These are phyloP conservation scores for Penicillium coprophilum DNA, from an alignment of 495 filamentous ascomycete species.

Conservation along the genomic window DNA sequence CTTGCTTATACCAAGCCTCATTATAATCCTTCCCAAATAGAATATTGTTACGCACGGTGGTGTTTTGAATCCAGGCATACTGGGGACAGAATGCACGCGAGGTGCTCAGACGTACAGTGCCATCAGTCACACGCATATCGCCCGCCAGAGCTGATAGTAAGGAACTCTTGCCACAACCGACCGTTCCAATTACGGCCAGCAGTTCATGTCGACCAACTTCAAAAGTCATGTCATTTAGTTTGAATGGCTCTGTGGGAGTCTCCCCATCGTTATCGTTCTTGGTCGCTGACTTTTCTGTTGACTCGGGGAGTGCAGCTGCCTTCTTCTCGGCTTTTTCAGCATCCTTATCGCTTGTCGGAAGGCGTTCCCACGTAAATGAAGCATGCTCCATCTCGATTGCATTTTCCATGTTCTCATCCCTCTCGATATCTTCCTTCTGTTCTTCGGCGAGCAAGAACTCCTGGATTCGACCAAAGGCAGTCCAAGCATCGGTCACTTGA, in stretches of 20 bases:
- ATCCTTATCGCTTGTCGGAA: constrained; percentile 62
- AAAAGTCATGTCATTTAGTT: constrained; percentile 71
- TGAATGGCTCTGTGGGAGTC: constrained; percentile 72
- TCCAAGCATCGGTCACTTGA: constrained; percentile 84
- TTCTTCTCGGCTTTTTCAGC: constrained; percentile 42
- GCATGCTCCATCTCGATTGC: constrained; percentile 73
- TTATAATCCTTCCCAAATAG: constrained; percentile 73
- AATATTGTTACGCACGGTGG: constrained; percentile 83
- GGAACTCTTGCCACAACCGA: constrained; percentile 91
- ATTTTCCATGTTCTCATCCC: constrained; percentile 58
- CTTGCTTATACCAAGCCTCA: constrained; percentile 53
- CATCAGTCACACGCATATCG: constrained; percentile 84
- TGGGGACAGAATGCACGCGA: constrained; percentile 88
- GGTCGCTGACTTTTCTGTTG: constrained; percentile 26
- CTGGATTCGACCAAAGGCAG: constrained; percentile 78
- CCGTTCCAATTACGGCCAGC: constrained; percentile 84
- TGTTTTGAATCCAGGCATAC: constrained; percentile 96
- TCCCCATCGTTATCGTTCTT: constrained; percentile 44
- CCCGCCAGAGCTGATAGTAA: constrained; percentile 87
- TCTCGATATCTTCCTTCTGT: constrained; percentile 67
- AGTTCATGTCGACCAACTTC: constrained; percentile 78
- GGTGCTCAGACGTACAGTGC: constrained; percentile 71
- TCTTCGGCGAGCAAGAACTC: constrained; percentile 87
- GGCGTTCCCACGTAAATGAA: constrained; percentile 91
- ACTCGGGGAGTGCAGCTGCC: constrained; percentile 23